Evolutionary conservation across 148 eudicot genomes (phyloP).

Genomic region (Euryodendron excelsum): DNA sequence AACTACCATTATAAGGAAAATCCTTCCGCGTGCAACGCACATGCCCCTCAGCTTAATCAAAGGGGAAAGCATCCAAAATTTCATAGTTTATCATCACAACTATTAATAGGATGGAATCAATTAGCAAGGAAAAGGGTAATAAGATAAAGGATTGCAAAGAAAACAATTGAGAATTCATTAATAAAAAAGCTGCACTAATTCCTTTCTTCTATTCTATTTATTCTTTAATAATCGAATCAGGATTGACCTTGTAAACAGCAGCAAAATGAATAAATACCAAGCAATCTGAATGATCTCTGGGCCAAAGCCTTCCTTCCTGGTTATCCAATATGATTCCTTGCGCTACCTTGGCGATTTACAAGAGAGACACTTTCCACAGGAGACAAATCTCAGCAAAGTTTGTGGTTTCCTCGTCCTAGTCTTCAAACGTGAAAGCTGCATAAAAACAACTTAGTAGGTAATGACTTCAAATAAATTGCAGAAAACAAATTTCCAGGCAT

Average conservation of each 20-base stretch:
- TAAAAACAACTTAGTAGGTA: background rate
- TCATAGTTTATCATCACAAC: background rate
- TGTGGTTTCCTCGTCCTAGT: conserved; percentile 54
- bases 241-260: conserved; percentile 21
- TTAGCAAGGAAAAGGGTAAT: background rate
- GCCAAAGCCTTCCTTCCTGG: background rate
- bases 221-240: background rate
- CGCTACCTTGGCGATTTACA: conserved; percentile 65
- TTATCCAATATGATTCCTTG: conserved; percentile 8
- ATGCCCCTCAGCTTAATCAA: no score
- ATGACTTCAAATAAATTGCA: background rate
- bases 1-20: background rate
- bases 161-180: conserved; percentile 12
- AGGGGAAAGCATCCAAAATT: background rate
- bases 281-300: conserved; percentile 22
- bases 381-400: conserved; percentile 52
- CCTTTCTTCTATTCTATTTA: conserved; percentile 15
- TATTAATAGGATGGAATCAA: background rate
- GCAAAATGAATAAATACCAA: conserved; percentile 24
- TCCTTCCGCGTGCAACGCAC: background rate
- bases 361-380: conserved; percentile 76
- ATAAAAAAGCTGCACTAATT: conserved; percentile 17
- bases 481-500: background rate
- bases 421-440: conserved; percentile 70
- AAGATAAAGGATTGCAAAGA: background rate